phyloP scores from a whole-genome alignment of 2,329 filamentous ascomycete species.

The Thielaviopsis cerberus region DNA sequence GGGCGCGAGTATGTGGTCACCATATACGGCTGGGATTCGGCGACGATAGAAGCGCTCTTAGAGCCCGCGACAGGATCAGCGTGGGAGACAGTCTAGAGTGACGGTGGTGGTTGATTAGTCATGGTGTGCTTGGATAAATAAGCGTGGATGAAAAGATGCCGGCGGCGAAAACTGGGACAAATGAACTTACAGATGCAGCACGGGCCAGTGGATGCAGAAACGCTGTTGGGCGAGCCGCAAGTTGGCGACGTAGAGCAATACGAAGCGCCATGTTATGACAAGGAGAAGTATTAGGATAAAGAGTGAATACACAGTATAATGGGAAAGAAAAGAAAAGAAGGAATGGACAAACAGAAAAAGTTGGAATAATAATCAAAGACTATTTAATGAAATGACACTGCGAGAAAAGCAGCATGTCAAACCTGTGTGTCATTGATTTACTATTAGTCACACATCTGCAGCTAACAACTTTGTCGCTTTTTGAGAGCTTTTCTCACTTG shows the following conservation, averaged over 20 bases:
- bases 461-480: no score
- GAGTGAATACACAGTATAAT: no score
- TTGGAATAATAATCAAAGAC: not conserved
- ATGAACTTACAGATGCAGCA: conserved; percentile 19
- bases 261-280: no score
- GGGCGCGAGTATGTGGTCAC: conserved; percentile 88
- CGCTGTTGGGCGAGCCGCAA: conserved; percentile 18
- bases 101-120: no score
- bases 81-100: conserved; percentile 29
- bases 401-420: no score
- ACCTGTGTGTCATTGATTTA: no score
- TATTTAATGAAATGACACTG: no score
- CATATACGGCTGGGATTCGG: conserved; percentile 71
- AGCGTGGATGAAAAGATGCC: not conserved
- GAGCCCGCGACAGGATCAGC: conserved; percentile 59
- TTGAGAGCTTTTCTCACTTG: no score
- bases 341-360: not conserved
- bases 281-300: no score
- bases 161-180: not conserved
- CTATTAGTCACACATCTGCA: no score
- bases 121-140: no score
- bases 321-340: no score
- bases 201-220: conserved; percentile 19
- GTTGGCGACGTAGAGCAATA: conserved; percentile 22
- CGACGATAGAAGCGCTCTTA: conserved; percentile 53